Evolutionary conservation across 306 rosid genomes (phyloP).

Genomic region (cucumber (Cucumis sativus)): Cucumber_9930_V3 NC_026655.2:23277501-23278000

Average conservation of each 20-base stretch:
- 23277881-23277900: not conserved
- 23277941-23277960: not conserved
- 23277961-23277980: not conserved
- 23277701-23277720: conserved; percentile 76
- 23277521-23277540: not conserved
- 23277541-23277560: not conserved
- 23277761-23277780: not conserved
- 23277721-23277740: conserved; percentile 62
- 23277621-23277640: conserved; percentile 48
- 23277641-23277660: conserved; percentile 64
- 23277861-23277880: not conserved
- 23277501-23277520: not conserved
- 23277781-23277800: not conserved
- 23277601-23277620: conserved; percentile 45
- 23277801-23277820: no score
- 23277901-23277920: not conserved
- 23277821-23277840: not conserved
- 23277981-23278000: not conserved
- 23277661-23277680: conserved; percentile 54
- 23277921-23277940: not conserved
- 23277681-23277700: conserved; percentile 71
- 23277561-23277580: conserved; percentile 6
- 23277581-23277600: conserved; percentile 5
- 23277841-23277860: not conserved
- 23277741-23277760: conserved; percentile 63